These are phyloP conservation scores for Ascochyta lentis DNA, from an alignment of 2,329 filamentous ascomycete species.

Conservation along the genomic window DNA sequence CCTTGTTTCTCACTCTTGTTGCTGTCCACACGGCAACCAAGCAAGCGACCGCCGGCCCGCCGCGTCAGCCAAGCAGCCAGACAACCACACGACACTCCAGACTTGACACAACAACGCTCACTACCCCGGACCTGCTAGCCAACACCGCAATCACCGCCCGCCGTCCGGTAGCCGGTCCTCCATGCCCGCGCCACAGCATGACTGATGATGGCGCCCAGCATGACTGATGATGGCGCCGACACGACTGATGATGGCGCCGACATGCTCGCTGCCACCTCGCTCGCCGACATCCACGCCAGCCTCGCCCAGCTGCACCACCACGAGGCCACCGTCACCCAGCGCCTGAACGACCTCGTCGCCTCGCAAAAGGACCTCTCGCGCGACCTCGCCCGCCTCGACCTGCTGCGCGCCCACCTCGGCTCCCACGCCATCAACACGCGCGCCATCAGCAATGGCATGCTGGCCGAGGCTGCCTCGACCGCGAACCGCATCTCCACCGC, in stretches of 20 bases:
- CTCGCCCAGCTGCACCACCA: conserved; percentile 77
- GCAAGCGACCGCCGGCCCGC: background rate
- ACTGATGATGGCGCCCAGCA: conserved; percentile 2
- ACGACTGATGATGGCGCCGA: conserved; percentile 21
- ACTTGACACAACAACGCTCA: background rate
- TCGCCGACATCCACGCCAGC: conserved; percentile 79
- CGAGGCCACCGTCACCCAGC: conserved; percentile 75
- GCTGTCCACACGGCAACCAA: conserved; percentile 22
- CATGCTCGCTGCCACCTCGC: conserved; percentile 71
- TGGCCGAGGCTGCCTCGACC: conserved; percentile 83
- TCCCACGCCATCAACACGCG: conserved; percentile 85
- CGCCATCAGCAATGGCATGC: conserved; percentile 87
- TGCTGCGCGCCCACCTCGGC: conserved; percentile 86
- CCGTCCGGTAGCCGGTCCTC: background rate
- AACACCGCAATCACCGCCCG: background rate
- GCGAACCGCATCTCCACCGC: conserved; percentile 84
- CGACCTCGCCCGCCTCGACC: conserved; percentile 84
- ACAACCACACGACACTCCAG: background rate
- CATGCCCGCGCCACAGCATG: conserved; percentile 12
- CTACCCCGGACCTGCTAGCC: background rate
- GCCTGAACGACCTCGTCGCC: conserved; percentile 77
- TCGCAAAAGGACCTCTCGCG: conserved; percentile 87
- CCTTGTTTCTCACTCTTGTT: conserved; percentile 1
- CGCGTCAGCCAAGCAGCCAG: conserved; percentile 2
- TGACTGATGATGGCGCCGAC: background rate